Conservation (phyloP, 1,284 basidiomycete species). For the Peniophora sp. region DNA sequence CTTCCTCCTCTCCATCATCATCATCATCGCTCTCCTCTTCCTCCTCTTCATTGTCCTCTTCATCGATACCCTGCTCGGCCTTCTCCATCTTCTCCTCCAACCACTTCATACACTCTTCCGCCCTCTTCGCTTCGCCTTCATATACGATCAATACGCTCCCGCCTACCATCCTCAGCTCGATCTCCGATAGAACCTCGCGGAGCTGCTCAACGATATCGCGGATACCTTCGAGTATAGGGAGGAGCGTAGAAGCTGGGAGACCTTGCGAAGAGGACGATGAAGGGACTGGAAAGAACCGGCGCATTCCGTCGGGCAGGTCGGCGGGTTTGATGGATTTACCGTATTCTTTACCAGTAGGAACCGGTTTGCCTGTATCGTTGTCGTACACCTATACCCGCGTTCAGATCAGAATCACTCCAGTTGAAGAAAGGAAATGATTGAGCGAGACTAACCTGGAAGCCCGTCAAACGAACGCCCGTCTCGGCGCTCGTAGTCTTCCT, state of each 20-base stretch:
- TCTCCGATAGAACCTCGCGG: constrained; percentile 36
- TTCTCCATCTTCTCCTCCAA: constrained; percentile 35
- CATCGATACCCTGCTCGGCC: constrained; percentile 24
- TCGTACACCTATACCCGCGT: constrained; percentile 66
- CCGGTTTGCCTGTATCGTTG: constrained; percentile 39
- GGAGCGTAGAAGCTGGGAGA: constrained; percentile 48
- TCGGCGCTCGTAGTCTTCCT: constrained; percentile 63
- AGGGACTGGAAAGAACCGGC: constrained; percentile 68
- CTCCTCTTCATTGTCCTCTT: constrained; percentile 26
- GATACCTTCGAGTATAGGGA: constrained; percentile 55
- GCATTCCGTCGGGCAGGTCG: constrained; percentile 69
- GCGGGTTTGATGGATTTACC: constrained; percentile 68
- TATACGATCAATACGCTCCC: constrained; percentile 79
- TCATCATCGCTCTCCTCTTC: constrained; percentile 24
- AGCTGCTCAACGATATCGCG: constrained; percentile 53
- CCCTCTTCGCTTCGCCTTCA: constrained; percentile 56
- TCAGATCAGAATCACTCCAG: neutral
- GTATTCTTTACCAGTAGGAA: constrained; percentile 70
- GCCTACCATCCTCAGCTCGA: constrained; percentile 80
- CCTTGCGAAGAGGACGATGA: constrained; percentile 23
- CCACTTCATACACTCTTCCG: constrained; percentile 29
- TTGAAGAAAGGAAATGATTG: neutral
- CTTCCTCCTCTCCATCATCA: constrained; percentile 27
- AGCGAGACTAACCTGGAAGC: constrained; percentile 63
- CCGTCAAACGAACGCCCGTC: constrained; percentile 80